Percentiles rank a stretch among this genome's conserved stretches.
Evolutionary conservation across 176 grass and related monocot genomes (phyloP).

Genomic region (Stipa capillata): DNA sequence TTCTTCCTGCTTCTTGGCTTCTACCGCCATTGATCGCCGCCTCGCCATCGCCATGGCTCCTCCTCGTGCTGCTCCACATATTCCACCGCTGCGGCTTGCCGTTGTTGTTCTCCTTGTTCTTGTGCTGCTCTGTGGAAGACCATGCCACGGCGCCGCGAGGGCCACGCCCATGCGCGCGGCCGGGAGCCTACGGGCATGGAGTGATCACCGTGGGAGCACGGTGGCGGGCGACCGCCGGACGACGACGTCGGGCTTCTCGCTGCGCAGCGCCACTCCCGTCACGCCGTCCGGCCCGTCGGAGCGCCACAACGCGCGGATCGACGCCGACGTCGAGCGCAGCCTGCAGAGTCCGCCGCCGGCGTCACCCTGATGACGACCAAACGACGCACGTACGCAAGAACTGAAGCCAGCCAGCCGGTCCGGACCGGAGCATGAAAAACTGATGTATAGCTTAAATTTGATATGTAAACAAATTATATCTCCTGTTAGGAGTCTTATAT

Average conservation of each 20-base stretch:
- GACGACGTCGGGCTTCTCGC: background rate
- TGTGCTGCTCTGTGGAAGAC: background rate
- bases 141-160: background rate
- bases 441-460: background rate
- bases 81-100: background rate
- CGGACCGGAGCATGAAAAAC: background rate
- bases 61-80: background rate
- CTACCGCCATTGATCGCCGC: background rate
- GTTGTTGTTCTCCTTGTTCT: background rate
- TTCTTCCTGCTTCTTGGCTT: background rate
- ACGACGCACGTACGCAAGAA: background rate
- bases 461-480: background rate
- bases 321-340: background rate
- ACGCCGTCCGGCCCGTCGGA: slow-evolving; percentile 22
- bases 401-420: background rate
- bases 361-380: background rate
- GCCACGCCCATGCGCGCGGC: background rate
- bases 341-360: background rate
- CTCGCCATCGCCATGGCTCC: background rate
- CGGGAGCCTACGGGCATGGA: background rate
- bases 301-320: background rate
- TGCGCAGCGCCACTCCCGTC: background rate
- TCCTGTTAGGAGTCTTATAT: background rate
- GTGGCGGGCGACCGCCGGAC: background rate
- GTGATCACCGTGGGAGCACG: background rate